Evolutionary conservation across 192 early-diverging fungal genomes (phyloP).

Genomic region (Umbelopsis vinacea): DNA sequence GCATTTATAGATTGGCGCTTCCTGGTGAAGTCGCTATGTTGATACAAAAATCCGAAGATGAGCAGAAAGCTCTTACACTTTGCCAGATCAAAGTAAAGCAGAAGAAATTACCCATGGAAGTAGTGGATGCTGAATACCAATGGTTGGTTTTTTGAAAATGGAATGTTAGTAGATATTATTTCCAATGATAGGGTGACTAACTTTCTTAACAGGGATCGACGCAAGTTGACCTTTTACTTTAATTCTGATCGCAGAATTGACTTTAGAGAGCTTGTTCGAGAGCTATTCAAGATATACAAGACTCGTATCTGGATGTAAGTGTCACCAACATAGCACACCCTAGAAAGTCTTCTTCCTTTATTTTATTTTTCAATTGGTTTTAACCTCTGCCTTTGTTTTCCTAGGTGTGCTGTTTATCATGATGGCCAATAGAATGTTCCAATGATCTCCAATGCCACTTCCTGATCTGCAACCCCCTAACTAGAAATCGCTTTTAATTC

Average conservation of each 20-base stretch:
- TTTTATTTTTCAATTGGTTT: neutral
- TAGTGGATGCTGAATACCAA: slow-evolving; percentile 98
- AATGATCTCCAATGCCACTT: neutral
- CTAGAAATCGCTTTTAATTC: neutral
- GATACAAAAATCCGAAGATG: slow-evolving; percentile 84
- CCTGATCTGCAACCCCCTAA: neutral
- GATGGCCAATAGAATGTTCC: neutral
- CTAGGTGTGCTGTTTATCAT: slow-evolving; percentile 19
- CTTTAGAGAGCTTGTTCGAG: slow-evolving; percentile 93
- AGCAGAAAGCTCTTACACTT: slow-evolving; percentile 82
- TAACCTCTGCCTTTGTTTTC: neutral
- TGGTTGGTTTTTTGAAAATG: slow-evolving; percentile 62
- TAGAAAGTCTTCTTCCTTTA: too few relatives aligned
- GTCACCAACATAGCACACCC: neutral
- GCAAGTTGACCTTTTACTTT: slow-evolving; percentile 97
- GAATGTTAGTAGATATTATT: neutral
- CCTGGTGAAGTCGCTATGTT: slow-evolving; percentile 81
- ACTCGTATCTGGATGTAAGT: slow-evolving; percentile 95
- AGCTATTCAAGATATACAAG: slow-evolving; percentile 96
- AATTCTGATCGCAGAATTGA: slow-evolving; percentile 91
- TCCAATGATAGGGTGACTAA: too few relatives aligned
- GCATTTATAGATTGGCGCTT: slow-evolving; percentile 84
- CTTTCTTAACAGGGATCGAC: slow-evolving; percentile 70
- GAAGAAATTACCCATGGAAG: slow-evolving; percentile 92
- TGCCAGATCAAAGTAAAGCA: slow-evolving; percentile 91